Conservation (phyloP, 83 land plant species). For the Picea mariana region DNA sequence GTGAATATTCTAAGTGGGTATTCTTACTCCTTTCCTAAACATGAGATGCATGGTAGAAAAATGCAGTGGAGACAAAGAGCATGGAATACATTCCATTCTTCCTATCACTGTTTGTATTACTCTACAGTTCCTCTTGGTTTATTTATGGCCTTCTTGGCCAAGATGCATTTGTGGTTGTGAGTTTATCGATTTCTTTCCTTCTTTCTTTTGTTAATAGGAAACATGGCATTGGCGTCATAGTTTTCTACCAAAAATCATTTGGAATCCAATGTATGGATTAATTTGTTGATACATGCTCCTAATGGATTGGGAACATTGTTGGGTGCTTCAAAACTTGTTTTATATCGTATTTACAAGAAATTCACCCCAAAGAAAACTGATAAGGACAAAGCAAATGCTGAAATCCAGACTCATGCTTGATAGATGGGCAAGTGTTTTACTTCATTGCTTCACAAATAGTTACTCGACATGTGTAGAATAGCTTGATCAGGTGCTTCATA, state of each 20-base stretch:
- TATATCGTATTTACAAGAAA: conserved; percentile 41
- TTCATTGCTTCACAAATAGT: too few relatives aligned
- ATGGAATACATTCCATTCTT: conserved; percentile 58
- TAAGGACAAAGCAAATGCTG: too few relatives aligned
- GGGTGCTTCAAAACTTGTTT: conserved; percentile 30
- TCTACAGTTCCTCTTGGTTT: conserved; percentile 36
- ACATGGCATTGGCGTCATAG: background rate
- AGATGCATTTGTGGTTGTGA: conserved; percentile 40
- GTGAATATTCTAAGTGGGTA: background rate
- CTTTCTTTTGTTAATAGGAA: background rate
- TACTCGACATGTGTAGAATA: too few relatives aligned
- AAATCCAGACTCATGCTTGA: too few relatives aligned
- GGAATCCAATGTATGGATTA: background rate
- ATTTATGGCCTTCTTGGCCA: conserved; percentile 31
- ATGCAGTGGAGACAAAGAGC: conserved; percentile 39
- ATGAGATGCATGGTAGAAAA: conserved; percentile 23
- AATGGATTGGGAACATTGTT: conserved; percentile 37
- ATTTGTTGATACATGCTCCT: conserved; percentile 23
- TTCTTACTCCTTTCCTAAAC: background rate
- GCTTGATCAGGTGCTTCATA: too few relatives aligned
- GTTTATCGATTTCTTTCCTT: background rate
- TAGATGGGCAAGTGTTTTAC: too few relatives aligned
- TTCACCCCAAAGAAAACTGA: background rate
- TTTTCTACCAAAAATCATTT: background rate
- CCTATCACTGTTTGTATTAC: conserved; percentile 44